Evolutionary conservation across 805 yeast genomes (phyloP), one percentile per base, ranked within the genome.

Genomic region (Danielia oregonensis): DNA sequence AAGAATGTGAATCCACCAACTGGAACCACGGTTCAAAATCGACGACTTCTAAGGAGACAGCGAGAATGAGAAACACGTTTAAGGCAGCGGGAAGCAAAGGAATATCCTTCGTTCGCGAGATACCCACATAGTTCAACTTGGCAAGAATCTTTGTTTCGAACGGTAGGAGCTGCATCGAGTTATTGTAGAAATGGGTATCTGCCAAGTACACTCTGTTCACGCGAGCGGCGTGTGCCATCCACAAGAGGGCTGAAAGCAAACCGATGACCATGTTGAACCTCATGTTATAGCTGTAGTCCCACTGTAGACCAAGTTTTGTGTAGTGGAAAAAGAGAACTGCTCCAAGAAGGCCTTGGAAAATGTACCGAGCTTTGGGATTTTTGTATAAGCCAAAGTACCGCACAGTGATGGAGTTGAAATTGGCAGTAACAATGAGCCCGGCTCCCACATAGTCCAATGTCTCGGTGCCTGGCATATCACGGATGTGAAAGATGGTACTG

Each of bases 1-100:
- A 51, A 0, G 96, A 78, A 59, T 93, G 98, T 0, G 96, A 95
- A 61, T 93, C 98, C 0, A 93, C 49, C 25, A 85, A 69, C 11
- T 85, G 48, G 11, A 24, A 36, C 33, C 52, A 33, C 2, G 72
- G 72, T 16, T 46, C 50, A 31, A 65, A 66, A 34, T 67, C 72
- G 18, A 45, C 39, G 12, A 63, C 26, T 33, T 67, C 72, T 22
- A 66, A 55, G 10, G 49, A 36, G 44, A 64, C 55, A 0, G 69
- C 59, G 5, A 42, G 15, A 5, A 61, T 24, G 16, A 67, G 44
- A 59, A 63, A 61, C 6, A 54, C 1, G 36, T 65, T 65, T 25
- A 66, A 50, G 5, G 44, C 43, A 2, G 62, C 52, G 1, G 72
- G 72, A 5, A 65, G 32, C 4, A 57, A 41, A 1, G 71, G 70